phyloP scores from a whole-genome alignment of 805 yeast species.

The Candida nemodendra region DNA sequence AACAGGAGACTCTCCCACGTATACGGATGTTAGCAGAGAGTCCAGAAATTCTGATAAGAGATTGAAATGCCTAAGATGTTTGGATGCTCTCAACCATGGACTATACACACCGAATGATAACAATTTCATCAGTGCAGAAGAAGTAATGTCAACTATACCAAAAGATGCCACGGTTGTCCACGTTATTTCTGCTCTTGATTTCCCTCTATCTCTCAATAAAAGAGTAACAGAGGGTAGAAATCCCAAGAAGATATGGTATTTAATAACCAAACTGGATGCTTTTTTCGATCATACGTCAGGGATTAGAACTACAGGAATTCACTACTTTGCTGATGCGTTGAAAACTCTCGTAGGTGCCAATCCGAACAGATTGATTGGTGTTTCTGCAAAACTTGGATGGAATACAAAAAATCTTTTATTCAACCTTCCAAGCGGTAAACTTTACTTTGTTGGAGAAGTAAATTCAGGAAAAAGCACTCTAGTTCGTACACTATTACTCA shows the following conservation, averaged over 20 bases:
- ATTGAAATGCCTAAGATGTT: slow-evolving; percentile 54
- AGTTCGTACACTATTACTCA: slow-evolving; percentile 42
- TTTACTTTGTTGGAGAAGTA: slow-evolving; percentile 62
- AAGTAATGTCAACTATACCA: slow-evolving; percentile 41
- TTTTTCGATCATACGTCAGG: slow-evolving; percentile 27
- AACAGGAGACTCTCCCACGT: slow-evolving; percentile 10
- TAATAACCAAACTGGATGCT: slow-evolving; percentile 41
- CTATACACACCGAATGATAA: slow-evolving; percentile 37
- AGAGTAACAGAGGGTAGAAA: slow-evolving; percentile 35
- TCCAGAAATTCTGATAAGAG: slow-evolving; percentile 8
- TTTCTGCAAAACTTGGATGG: slow-evolving; percentile 57
- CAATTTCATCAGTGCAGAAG: slow-evolving; percentile 29
- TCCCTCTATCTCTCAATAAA: slow-evolving; percentile 58
- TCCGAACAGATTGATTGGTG: slow-evolving; percentile 41
- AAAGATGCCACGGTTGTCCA: slow-evolving; percentile 49
- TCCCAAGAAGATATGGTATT: slow-evolving; percentile 37
- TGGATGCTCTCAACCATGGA: slow-evolving; percentile 47
- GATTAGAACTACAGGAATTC: slow-evolving; percentile 24
- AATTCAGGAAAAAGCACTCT: slow-evolving; percentile 71
- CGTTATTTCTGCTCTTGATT: slow-evolving; percentile 66
- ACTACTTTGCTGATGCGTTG: slow-evolving; percentile 35
- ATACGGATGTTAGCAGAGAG: slow-evolving; percentile 2
- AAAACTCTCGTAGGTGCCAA: slow-evolving; percentile 28
- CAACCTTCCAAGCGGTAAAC: slow-evolving; percentile 35
- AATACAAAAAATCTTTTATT: slow-evolving; percentile 39